Percentiles rank a stretch among this genome's conserved stretches.
These are phyloP conservation scores for Lentinula guzmanii DNA, from an alignment of 768 basidiomycete species.

Conservation along the genomic window DNA sequence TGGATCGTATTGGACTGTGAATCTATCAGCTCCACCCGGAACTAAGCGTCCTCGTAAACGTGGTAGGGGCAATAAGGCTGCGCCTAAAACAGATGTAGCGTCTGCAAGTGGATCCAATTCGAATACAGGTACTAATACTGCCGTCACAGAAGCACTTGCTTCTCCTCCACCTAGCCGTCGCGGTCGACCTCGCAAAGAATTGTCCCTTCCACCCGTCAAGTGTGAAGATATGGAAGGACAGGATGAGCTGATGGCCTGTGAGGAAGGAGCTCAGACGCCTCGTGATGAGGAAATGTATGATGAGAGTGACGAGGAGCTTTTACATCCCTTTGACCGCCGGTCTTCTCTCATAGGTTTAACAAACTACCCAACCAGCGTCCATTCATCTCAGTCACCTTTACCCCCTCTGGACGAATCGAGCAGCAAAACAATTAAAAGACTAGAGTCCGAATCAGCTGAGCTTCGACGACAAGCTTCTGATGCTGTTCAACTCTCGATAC, in stretches of 20 bases:
- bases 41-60: constrained; percentile 83
- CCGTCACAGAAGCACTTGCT: background rate
- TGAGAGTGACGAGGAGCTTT: constrained; percentile 55
- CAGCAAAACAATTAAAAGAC: constrained; percentile 41
- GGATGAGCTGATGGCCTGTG: constrained; percentile 15
- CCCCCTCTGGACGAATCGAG: constrained; percentile 21
- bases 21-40: constrained; percentile 76
- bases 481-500: constrained; percentile 56
- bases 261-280: constrained; percentile 12
- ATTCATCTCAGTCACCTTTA: constrained; percentile 19
- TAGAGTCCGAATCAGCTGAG: constrained; percentile 59
- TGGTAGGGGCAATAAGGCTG: constrained; percentile 53
- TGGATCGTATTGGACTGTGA: constrained; percentile 90
- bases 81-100: background rate
- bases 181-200: constrained; percentile 15
- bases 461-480: constrained; percentile 65
- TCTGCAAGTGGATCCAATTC: background rate
- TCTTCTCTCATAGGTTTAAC: constrained; percentile 31
- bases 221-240: constrained; percentile 21
- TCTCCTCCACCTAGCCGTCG: constrained; percentile 8
- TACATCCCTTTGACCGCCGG: constrained; percentile 38
- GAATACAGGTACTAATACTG: background rate
- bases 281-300: constrained; percentile 49
- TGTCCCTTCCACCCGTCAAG: constrained; percentile 30
- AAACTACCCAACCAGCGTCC: constrained; percentile 10